Conservation (phyloP, 2,329 filamentous ascomycete species). For the Trichoderma gracile region DNA sequence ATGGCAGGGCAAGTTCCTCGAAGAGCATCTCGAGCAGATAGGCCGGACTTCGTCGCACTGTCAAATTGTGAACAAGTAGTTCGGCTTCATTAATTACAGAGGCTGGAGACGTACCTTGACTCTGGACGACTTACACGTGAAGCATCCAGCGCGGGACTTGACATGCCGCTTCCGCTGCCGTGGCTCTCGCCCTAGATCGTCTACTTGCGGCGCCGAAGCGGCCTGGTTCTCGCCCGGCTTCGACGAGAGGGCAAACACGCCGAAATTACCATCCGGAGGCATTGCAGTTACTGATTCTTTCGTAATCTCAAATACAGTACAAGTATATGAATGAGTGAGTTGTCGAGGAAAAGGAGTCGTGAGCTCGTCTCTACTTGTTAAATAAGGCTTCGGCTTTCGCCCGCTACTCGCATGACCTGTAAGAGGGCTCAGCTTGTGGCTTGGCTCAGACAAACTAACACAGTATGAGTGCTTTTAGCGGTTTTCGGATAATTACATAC, state of each 20-base stretch:
- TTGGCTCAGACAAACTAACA: neutral
- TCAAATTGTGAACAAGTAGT: neutral
- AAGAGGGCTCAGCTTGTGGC: no score
- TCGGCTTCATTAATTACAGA: no score
- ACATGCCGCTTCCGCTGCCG: constrained; percentile 20
- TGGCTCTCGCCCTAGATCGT: constrained; percentile 7
- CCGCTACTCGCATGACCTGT: neutral
- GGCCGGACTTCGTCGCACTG: constrained; percentile 20
- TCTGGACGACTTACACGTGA: constrained; percentile 19
- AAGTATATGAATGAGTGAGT: neutral
- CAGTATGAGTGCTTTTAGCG: constrained; percentile 5
- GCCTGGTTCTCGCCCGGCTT: neutral
- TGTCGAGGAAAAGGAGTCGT: neutral
- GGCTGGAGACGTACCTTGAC: neutral
- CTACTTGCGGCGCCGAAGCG: neutral
- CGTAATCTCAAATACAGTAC: neutral
- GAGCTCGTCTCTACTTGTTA: neutral
- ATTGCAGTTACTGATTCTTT: neutral
- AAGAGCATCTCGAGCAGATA: constrained; percentile 10
- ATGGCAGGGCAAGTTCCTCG: constrained; percentile 11
- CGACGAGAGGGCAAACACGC: constrained; percentile 16
- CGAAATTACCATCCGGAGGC: constrained; percentile 10
- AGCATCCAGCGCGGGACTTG: constrained; percentile 22
- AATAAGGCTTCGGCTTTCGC: constrained; percentile 8
- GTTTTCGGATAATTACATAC: constrained; percentile 8